A percentile compares a stretch with the other conserved stretches of the same genome.
Conservation (phyloP, 2,329 filamentous ascomycete genomes). For the Pseudocercospora macadamiae region DNA sequence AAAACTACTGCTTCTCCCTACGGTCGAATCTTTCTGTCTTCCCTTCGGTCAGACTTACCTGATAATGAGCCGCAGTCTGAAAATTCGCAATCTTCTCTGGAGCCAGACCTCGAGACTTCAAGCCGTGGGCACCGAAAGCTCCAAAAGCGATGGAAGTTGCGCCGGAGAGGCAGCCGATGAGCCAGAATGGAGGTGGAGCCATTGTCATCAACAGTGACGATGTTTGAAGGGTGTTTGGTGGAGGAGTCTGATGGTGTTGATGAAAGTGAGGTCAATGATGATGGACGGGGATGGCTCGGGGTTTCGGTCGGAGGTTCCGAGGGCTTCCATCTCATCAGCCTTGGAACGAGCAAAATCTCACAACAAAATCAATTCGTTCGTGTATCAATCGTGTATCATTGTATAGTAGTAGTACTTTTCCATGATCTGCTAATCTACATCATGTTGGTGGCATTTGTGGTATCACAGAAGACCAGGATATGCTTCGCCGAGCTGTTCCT, state of each 20-base stretch:
- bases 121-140: conserved; percentile 69
- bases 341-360: no score
- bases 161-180: conserved; percentile 64
- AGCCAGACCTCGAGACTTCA: conserved; percentile 64
- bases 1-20: no score
- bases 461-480: not conserved
- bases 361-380: no score
- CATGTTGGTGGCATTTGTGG: conserved; percentile 6
- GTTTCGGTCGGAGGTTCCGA: not conserved
- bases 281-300: not conserved
- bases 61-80: conserved; percentile 68
- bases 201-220: no score
- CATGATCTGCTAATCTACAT: not conserved
- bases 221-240: not conserved
- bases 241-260: not conserved
- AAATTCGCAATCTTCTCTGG: conserved; percentile 63
- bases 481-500: conserved; percentile 4
- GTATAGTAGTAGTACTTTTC: not conserved
- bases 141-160: conserved; percentile 64
- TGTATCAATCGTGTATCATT: conserved; percentile 1
- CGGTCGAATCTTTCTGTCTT: no score
- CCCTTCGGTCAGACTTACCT: conserved; percentile 48
- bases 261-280: conserved; percentile 1
- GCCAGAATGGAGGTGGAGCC: conserved; percentile 55
- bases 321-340: no score